Evolutionary conservation across 768 basidiomycete species (phyloP), one percentile per base, ranked within the genome.

Genomic region (Trametopsis cervina): DNA sequence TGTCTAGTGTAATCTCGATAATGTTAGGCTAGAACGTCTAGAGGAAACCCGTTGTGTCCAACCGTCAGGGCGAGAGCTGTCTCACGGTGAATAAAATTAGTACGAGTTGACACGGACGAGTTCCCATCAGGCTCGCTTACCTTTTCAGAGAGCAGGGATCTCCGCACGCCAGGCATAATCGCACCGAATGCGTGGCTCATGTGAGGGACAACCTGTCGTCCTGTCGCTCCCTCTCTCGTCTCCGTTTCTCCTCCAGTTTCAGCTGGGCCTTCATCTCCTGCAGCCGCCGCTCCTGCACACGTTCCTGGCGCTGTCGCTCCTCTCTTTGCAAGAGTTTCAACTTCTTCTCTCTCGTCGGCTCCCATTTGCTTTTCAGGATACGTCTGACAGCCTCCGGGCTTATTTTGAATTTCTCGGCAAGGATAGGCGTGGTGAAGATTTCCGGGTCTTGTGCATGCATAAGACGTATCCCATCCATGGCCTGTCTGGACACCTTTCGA

Each of bases 381-480:
- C 78, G 62, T 36, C 70, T 57, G 35, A 78, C 73, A 2, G 75
- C 75, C 61, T 81, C 79, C 22, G 70, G 64, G 42, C 70, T 73
- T 47, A 80, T 68, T 42, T 64, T 67, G 60, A 80, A 81, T 54
- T 66, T 66, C 36, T 70, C 56, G 4, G 74, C 68, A 4, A 81
- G 68, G 2, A 64, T 57, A 5, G 66, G 65, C 9, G 70, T 71
- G 13, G 65, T 63, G 60, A 69, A 77, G 35, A 49, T 61, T 5
- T 58, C 63, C 0, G 77, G 74, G 50, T 80, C 70, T 40, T 65
- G 52, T 7, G 54, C 46, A 49, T 77, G 71, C 39, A 80, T 58
- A 11, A 63, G 57, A 11, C 72, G 69, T 26, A 81, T 47, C 22
- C 70, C 69, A 35, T 71, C 70, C 77, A 81, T 79, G 3, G 75